Evolutionary conservation across 768 basidiomycete species (phyloP).

Genomic region (Rhizopogon vulgaris): DNA sequence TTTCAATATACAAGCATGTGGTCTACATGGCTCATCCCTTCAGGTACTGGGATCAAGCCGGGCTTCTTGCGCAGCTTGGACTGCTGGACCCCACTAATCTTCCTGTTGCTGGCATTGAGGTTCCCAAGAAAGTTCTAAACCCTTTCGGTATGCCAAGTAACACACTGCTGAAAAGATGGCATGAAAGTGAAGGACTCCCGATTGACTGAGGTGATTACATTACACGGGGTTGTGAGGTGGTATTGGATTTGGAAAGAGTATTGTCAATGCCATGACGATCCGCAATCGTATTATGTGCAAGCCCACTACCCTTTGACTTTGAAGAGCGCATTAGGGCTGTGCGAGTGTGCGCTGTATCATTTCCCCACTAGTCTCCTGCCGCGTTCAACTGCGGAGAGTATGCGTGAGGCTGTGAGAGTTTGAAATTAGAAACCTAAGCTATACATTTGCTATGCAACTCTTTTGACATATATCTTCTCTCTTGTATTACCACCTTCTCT

Average conservation of each 20-base stretch:
- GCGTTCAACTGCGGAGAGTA: not conserved
- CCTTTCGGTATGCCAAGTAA: constrained; percentile 37
- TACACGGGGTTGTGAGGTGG: constrained; percentile 14
- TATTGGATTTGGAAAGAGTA: not conserved
- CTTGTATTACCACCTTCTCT: constrained; percentile 1
- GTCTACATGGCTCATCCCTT: not conserved
- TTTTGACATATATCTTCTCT: not conserved
- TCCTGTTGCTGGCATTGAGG: constrained; percentile 35
- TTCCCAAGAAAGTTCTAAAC: constrained; percentile 34
- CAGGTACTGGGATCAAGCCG: constrained; percentile 48
- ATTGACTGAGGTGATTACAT: constrained; percentile 19
- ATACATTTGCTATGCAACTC: too few relatives aligned
- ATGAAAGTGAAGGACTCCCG: constrained; percentile 29
- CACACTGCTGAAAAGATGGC: constrained; percentile 30
- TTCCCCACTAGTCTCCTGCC: not conserved
- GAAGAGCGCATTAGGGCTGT: too few relatives aligned
- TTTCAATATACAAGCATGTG: not conserved
- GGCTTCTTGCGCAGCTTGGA: constrained; percentile 36
- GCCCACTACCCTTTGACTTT: too few relatives aligned
- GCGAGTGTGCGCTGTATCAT: too few relatives aligned
- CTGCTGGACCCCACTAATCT: constrained; percentile 26
- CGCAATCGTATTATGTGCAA: too few relatives aligned
- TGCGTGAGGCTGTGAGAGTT: not conserved
- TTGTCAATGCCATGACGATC: not conserved
- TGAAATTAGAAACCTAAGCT: not conserved